phyloP scores from a whole-genome alignment of 2,329 filamentous ascomycete genomes.

The Ophiostoma angusticollis region DNA sequence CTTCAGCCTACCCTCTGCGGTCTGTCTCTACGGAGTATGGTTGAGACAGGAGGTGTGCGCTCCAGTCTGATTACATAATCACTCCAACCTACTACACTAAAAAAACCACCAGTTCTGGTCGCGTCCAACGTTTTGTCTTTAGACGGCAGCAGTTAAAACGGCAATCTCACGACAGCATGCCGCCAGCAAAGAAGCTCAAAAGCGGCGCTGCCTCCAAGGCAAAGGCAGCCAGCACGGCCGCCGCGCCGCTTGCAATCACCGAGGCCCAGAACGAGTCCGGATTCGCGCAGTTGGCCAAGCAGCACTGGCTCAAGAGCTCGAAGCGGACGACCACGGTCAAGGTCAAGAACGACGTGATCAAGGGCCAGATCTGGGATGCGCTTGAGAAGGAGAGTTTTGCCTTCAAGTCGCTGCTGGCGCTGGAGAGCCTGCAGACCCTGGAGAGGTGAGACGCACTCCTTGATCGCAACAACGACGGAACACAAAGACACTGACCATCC shows the following conservation, averaged over 20 bases:
- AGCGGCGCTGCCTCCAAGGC: slow-evolving; percentile 32
- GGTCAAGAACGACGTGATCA: slow-evolving; percentile 74
- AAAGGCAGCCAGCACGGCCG: slow-evolving; percentile 25
- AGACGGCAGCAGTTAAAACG: no score
- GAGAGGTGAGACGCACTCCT: slow-evolving; percentile 71
- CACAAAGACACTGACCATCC: not conserved
- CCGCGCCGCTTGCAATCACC: slow-evolving; percentile 49
- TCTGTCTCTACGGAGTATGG: not conserved
- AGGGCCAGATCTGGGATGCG: slow-evolving; percentile 77
- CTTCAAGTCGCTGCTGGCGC: slow-evolving; percentile 61
- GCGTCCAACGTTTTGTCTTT: no score
- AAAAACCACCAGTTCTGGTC: no score
- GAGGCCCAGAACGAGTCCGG: slow-evolving; percentile 58
- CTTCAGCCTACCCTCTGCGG: no score
- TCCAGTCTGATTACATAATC: no score
- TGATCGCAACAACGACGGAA: not conserved
- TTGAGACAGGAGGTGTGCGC: no score
- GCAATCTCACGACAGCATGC: slow-evolving; percentile 35
- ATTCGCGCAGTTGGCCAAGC: slow-evolving; percentile 66
- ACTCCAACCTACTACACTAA: no score
- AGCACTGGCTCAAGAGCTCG: slow-evolving; percentile 66
- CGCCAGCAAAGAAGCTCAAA: slow-evolving; percentile 46
- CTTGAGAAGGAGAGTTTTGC: slow-evolving; percentile 72
- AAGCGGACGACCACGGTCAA: slow-evolving; percentile 51
- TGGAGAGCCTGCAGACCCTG: slow-evolving; percentile 83